Evolutionary conservation across 768 basidiomycete species (phyloP).

Genomic region (Rhodotorula paludigena): DNA sequence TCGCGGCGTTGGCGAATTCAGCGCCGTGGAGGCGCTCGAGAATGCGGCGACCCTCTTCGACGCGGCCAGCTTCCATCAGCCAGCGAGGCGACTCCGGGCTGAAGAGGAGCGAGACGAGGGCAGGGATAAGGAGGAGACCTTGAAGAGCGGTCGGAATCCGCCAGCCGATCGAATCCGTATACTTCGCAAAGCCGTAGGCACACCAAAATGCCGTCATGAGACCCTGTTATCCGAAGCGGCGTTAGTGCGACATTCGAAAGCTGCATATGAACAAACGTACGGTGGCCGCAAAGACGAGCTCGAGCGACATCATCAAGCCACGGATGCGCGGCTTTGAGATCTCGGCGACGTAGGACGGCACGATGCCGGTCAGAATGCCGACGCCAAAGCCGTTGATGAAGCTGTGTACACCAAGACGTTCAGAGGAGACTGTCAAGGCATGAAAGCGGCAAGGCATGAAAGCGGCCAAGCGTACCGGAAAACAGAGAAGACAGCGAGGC

Average conservation of each 20-base stretch:
- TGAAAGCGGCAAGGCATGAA: background rate
- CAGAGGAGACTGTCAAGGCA: background rate
- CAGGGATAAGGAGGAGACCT: constrained; percentile 33
- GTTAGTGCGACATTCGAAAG: too few relatives aligned
- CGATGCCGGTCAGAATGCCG: constrained; percentile 39
- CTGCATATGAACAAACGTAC: too few relatives aligned
- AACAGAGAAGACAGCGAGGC: constrained; percentile 37
- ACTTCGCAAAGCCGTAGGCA: constrained; percentile 23
- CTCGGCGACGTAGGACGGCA: constrained; percentile 30
- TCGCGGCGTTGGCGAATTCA: constrained; percentile 35
- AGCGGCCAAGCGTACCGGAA: background rate
- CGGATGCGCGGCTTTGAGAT: constrained; percentile 36
- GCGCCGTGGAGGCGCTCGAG: constrained; percentile 38
- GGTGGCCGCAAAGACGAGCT: background rate
- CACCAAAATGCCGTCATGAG: constrained; percentile 41
- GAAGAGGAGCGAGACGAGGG: constrained; percentile 39
- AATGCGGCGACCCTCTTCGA: constrained; percentile 34
- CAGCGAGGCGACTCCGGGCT: constrained; percentile 41
- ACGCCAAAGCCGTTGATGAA: constrained; percentile 41
- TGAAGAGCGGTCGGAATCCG: constrained; percentile 39
- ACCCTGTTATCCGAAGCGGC: too few relatives aligned
- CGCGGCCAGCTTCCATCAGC: constrained; percentile 37
- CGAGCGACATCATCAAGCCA: constrained; percentile 30
- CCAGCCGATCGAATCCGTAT: constrained; percentile 29
- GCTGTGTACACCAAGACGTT: background rate